Base-by-base conservation (phyloP, 768 basidiomycete genomes). In the Favolaschia claudopus region DNA sequence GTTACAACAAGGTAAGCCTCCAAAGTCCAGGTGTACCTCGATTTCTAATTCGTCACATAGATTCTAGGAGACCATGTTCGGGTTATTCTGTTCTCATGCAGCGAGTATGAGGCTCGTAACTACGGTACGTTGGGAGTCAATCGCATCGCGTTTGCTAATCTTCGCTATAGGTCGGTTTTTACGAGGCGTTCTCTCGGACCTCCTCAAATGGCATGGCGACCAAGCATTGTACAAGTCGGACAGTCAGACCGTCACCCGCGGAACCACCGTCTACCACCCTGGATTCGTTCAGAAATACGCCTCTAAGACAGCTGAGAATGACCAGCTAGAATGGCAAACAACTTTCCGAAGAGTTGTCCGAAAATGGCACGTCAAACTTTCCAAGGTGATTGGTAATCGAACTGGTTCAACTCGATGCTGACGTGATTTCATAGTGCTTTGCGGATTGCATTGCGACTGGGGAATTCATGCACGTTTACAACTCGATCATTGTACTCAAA, bases 381-480 rank as follows among this genome's bases (percentile, higher is more conserved):
- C 79, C 46, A 84, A 82, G 70, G 96, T 94, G 69, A 46, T 67
- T 62, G 17, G 19, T 27, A 60, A 33, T 56, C 7, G 4, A 5
- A 2, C 20, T 19, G 37, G 20, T 9, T 38, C 50, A 14, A 25
- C n/a, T 15, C 12, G 37, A 36, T n/a, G n/a, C 45, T 55, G 19
- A 51, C 22, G 10, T 24, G 28, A 32, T 36, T 34, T 57, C 31
- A 19, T 67, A 95, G 95, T 87, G 86, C 54, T 86, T 98, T 64
- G 78, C 82, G 19, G 89, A 87, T 29, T 95, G 91, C 69, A 89
- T 98, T 60, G 84, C 89, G 67, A 90, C 95, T 2, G 86, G 85
- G 46, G 96, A 96, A 68, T 99, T 96, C 72, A 96, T 98, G 92
- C 95, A 95, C 67, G 92, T 98, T 51, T 96, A 96, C 74, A 99